Percentiles rank a stretch among this genome's conserved stretches.
phyloP scores from a whole-genome alignment of 306 rosid species.

The Lagenaria siceraria region DNA sequence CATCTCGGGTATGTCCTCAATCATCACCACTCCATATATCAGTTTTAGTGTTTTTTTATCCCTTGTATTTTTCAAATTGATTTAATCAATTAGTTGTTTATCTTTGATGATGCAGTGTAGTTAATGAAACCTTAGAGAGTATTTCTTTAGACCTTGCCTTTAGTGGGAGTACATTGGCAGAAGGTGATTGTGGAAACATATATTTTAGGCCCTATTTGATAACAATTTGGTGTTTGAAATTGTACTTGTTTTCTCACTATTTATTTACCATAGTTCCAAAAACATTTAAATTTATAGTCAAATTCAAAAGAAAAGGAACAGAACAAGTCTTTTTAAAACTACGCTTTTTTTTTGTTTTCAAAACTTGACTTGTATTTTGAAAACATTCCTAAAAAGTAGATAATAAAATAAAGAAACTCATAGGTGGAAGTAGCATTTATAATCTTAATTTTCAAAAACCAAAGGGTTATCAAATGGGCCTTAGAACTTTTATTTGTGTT shows the following conservation, averaged over 20 bases:
- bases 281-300: background rate
- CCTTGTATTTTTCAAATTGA: background rate
- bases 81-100: background rate
- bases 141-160: constrained; percentile 91
- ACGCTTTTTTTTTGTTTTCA: background rate
- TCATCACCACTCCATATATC: background rate
- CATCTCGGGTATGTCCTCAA: constrained; percentile 71
- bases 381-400: background rate
- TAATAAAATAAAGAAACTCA: background rate
- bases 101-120: constrained; percentile 46
- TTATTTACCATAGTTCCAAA: background rate
- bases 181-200: constrained; percentile 35
- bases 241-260: background rate
- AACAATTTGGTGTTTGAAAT: background rate
- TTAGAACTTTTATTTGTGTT: background rate
- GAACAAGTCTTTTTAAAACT: too few relatives aligned
- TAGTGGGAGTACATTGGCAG: constrained; percentile 83
- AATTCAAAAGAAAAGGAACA: too few relatives aligned
- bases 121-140: constrained; percentile 94
- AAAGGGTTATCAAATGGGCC: background rate
- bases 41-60: background rate
- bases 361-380: background rate
- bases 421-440: background rate
- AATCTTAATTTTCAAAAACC: background rate
- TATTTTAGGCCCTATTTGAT: background rate